These are phyloP conservation scores for Trichoderma aggressivum DNA, from an alignment of 2,329 filamentous ascomycete species.

Conservation along the genomic window DNA sequence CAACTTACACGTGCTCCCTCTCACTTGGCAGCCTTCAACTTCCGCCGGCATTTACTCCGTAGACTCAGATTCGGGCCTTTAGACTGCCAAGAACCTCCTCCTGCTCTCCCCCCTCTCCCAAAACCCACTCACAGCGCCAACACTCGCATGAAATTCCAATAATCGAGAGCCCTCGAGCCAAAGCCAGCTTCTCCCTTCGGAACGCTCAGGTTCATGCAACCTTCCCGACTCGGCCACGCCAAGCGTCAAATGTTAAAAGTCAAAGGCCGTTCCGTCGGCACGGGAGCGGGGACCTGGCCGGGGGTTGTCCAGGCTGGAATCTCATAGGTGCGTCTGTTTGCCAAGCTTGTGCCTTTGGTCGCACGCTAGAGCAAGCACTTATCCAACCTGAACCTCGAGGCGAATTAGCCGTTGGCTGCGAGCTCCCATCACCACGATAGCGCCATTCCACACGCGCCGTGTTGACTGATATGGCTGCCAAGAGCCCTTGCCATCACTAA, in stretches of 20 bases:
- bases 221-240: slow-evolving; percentile 1
- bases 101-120: neutral
- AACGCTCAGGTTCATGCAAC: neutral
- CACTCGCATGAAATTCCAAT: slow-evolving; percentile 1
- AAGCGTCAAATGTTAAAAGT: neutral
- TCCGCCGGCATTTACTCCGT: neutral
- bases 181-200: slow-evolving; percentile 9
- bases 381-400: slow-evolving; percentile 1
- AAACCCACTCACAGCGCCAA: neutral
- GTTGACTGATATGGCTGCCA: neutral
- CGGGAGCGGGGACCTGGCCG: neutral
- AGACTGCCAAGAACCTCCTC: neutral
- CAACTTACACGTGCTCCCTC: neutral
- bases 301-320: neutral
- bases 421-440: neutral
- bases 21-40: neutral
- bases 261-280: slow-evolving; percentile 2
- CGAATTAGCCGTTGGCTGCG: neutral
- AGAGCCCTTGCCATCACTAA: neutral
- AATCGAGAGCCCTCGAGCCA: neutral
- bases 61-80: slow-evolving; percentile 4
- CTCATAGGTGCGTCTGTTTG: neutral
- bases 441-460: neutral
- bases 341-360: neutral
- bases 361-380: slow-evolving; percentile 1